phyloP scores from a whole-genome alignment of 2,329 filamentous ascomycete genomes.

The Paramyrothecium sp. region DNA sequence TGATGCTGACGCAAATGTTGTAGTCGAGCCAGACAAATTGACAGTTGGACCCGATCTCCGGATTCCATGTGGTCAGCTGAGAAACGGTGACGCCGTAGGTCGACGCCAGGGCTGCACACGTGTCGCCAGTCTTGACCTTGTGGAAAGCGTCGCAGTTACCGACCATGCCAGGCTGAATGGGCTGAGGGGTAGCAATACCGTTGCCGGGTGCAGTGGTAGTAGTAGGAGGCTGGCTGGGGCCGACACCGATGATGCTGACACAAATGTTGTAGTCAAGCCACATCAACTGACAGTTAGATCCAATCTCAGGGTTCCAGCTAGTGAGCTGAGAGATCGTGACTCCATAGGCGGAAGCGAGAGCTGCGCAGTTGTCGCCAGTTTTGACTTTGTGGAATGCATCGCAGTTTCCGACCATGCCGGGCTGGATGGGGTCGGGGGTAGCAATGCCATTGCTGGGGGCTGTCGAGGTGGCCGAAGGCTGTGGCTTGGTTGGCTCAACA shows the following conservation, averaged over 20 bases:
- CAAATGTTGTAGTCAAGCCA: constrained; percentile 9
- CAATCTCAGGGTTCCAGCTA: constrained; percentile 13
- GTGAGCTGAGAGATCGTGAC: constrained; percentile 20
- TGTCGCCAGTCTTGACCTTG: constrained; percentile 16
- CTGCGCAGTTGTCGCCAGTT: constrained; percentile 17
- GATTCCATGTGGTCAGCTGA: constrained; percentile 18
- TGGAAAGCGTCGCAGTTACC: constrained; percentile 25
- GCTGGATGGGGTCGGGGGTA: constrained; percentile 24
- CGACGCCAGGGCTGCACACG: constrained; percentile 18
- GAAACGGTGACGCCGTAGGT: constrained; percentile 14
- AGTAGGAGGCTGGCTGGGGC: neutral
- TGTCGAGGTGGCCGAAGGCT: neutral
- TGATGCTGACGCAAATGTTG: constrained; percentile 8
- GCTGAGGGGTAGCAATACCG: constrained; percentile 21
- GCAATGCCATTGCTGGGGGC: constrained; percentile 9
- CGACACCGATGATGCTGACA: constrained; percentile 5
- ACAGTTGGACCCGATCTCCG: constrained; percentile 7
- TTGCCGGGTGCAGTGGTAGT: neutral
- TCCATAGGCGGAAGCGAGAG: constrained; percentile 14
- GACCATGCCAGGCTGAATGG: constrained; percentile 24
- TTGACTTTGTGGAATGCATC: constrained; percentile 22
- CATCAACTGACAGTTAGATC: constrained; percentile 7
- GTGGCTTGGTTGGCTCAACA: neutral
- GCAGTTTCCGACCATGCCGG: constrained; percentile 24
- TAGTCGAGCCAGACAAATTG: constrained; percentile 6